Evolutionary conservation across 805 yeast species (phyloP), one percentile per base, ranked within the genome.

Genomic region (Yarrowia sp.): DNA sequence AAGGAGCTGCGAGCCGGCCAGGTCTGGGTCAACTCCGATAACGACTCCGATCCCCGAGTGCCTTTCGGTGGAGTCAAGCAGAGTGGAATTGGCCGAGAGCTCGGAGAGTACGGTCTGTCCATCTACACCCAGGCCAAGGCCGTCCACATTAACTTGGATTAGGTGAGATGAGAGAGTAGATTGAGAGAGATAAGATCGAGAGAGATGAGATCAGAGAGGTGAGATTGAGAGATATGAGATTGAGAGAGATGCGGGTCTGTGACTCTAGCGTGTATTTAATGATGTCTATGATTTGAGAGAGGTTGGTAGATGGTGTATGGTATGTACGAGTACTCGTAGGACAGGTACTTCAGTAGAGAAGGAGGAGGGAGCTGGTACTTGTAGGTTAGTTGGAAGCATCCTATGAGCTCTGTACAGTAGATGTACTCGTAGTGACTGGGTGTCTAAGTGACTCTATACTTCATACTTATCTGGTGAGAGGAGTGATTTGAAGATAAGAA

Each of bases 41-140:
- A 92, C 80, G 95, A 91, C 76, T 88, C 92, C 84, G 92, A 92
- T 79, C 88, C 83, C 75, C 83, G 85, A 78, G 89, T 93, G 78
- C 97, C 97, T 75, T 93, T 93, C 79, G 97, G 97, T 74, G 97
- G 97, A 55, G 90, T 83, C 82, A 91, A 91, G 79, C 87, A 87
- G 84, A 88, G 95, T 69, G 98, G 98, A 79, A 82, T 89, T 70
- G 98, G 98, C 76, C 86, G 96, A 79, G 97, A 94, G 83, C 87
- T 92, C 84, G 97, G 97, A 75, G 85, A 84, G 70, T 93, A 91
- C 71, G 96, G 96, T 68, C 80, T 94, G 74, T 90, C 89, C 70
- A 88, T 87, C 78, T 94, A 92, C 83, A 87, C 91, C 70, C 96
- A 91, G 78, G 84, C 83, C 72, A 94, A 93, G 84, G 89, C 97